These are phyloP conservation scores for Tylopilus sp. DNA, from an alignment of 768 basidiomycete genomes.

Conservation along the genomic window DNA sequence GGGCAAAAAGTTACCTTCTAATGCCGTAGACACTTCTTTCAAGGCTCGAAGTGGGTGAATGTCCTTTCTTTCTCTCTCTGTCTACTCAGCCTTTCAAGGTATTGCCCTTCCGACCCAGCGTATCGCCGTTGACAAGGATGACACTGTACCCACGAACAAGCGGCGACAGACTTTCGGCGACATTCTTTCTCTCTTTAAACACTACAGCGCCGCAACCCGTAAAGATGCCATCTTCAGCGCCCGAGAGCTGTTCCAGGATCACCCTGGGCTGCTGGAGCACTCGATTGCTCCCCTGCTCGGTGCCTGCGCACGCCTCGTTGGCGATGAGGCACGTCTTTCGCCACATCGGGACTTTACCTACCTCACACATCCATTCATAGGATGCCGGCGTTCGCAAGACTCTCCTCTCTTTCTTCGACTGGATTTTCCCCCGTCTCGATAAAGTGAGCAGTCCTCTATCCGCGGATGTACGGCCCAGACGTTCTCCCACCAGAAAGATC, in stretches of 20 bases:
- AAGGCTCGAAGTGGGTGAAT: slow-evolving; percentile 78
- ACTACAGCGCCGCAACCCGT: slow-evolving; percentile 74
- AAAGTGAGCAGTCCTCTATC: slow-evolving; percentile 37
- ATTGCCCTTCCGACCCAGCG: slow-evolving; percentile 88
- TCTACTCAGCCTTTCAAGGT: slow-evolving; percentile 44
- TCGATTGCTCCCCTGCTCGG: slow-evolving; percentile 55
- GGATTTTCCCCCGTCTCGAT: slow-evolving; percentile 67
- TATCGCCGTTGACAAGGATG: slow-evolving; percentile 56
- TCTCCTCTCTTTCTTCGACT: slow-evolving; percentile 62
- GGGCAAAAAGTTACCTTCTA: slow-evolving; percentile 76
- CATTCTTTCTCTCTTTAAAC: slow-evolving; percentile 73
- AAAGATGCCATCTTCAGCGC: slow-evolving; percentile 77
- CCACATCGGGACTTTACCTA: not conserved
- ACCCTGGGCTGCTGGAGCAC: slow-evolving; percentile 52
- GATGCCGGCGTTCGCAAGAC: slow-evolving; percentile 77
- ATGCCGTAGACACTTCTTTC: slow-evolving; percentile 95
- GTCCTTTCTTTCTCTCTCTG: not conserved
- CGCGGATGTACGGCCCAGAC: slow-evolving; percentile 4
- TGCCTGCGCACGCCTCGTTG: slow-evolving; percentile 65
- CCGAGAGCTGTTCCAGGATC: slow-evolving; percentile 63
- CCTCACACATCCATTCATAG: slow-evolving; percentile 37
- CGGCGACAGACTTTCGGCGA: slow-evolving; percentile 74
- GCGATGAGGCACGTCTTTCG: slow-evolving; percentile 64
- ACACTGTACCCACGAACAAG: slow-evolving; percentile 64
- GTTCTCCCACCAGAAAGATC: slow-evolving; percentile 48